Base-by-base conservation (phyloP, 805 yeast genomes). In the Wickerhamiella domercqiae region DNA sequence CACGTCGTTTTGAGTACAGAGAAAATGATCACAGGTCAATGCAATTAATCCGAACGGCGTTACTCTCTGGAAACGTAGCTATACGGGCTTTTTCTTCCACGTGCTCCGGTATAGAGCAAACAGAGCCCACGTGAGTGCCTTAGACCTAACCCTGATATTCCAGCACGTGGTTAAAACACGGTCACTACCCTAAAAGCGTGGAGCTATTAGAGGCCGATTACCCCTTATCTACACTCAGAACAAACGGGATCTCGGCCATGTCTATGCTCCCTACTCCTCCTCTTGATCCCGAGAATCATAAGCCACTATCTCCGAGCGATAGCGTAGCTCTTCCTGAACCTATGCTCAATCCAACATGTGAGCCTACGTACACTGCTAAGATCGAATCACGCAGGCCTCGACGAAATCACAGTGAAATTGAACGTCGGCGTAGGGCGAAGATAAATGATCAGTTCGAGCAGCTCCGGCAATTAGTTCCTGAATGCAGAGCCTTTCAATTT, bases 401-500 rank as follows among this genome's bases (percentile, higher is more conserved):
- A 3, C 29, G 41, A 14, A 40, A 37, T 13, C 93, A 81, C 54
- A 75, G 84, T 2, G 74, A 78, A 29, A 81, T 81, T 41, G 93
- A 81, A 55, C 77, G 81, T 50, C 70, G 80, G 48, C 65, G 93
- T 47, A 61, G 93, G 42, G 69, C 76, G 37, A 78, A 78, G 51
- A 78, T 81, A 64, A 81, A 81, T 55, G 62, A 84, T 38, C 90
- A 81, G 55, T 81, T 79, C 52, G 90, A 79, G 52, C 82, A 86
- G 1, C 65, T 81, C 45, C 78, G 80, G 52, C 73, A 67, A 49
- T 56, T 81, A 36, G 74, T 81, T 14, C 93, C 93, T 1, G 84
- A 87, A 9, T 80, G 93, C 53, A 62, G 84, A 35, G 62, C 66
- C 22, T 64, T 68, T 17, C 43, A 45, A 13, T 45, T 54, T 19